phyloP scores from a whole-genome alignment of 345 rosid species.

The Aquilaria sinensis region DNA sequence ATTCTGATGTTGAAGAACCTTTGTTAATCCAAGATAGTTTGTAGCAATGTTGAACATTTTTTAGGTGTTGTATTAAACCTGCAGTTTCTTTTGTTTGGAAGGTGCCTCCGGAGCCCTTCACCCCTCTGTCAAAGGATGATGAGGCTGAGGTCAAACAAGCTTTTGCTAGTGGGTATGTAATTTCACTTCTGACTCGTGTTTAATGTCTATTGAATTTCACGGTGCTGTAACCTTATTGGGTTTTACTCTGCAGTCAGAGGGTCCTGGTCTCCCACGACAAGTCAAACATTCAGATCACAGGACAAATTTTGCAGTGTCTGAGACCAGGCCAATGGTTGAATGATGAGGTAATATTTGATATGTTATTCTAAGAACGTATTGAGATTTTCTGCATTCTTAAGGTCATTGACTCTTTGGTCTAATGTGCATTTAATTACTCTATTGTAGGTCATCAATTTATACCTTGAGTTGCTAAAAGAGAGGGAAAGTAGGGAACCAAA shows the following conservation, averaged over 20 bases:
- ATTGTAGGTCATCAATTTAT: constrained; percentile 79
- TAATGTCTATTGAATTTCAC: constrained; percentile 3
- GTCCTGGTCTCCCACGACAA: constrained; percentile 48
- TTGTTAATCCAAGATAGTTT: background rate
- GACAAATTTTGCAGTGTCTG: constrained; percentile 61
- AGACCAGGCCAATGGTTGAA: constrained; percentile 81
- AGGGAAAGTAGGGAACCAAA: constrained; percentile 86
- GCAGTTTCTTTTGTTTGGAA: constrained; percentile 23
- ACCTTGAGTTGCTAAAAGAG: constrained; percentile 85
- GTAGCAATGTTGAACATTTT: too few relatives aligned
- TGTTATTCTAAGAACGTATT: constrained; percentile 1
- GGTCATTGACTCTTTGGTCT: constrained; percentile 8
- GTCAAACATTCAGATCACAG: constrained; percentile 74
- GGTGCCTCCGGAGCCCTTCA: constrained; percentile 56
- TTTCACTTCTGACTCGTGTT: constrained; percentile 4
- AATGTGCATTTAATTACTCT: constrained; percentile 15
- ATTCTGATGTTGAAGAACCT: background rate
- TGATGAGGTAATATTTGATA: constrained; percentile 67
- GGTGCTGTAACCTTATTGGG: constrained; percentile 9
- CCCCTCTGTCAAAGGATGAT: constrained; percentile 72
- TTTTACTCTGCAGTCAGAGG: constrained; percentile 41
- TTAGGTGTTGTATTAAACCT: too few relatives aligned
- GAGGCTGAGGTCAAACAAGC: constrained; percentile 48
- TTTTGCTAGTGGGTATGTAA: constrained; percentile 47
- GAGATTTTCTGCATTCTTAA: background rate